These are phyloP conservation scores for Xylariaceae sp. DNA, from an alignment of 2,329 filamentous ascomycete genomes.

Conservation along the genomic window DNA sequence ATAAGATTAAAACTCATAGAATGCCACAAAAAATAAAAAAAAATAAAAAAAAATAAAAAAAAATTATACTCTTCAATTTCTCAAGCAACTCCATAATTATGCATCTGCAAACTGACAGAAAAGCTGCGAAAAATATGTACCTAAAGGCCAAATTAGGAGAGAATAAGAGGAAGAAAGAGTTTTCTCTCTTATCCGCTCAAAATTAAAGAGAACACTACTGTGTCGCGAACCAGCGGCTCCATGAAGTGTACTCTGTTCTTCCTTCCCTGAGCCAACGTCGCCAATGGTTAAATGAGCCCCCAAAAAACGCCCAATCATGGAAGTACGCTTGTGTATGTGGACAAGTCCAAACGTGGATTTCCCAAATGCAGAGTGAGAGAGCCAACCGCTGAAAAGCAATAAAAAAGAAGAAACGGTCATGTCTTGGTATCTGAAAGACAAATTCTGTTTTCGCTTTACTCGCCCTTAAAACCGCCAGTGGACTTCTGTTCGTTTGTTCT, in stretches of 20 bases:
- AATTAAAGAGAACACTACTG: too few species aligned
- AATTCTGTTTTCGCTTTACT: conserved; percentile 9
- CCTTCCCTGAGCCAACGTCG: too few species aligned
- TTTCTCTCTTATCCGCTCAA: neutral
- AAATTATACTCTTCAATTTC: conserved; percentile 2
- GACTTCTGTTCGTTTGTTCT: conserved; percentile 10
- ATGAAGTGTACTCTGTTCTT: too few species aligned
- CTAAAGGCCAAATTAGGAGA: neutral
- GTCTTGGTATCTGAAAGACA: conserved; percentile 26
- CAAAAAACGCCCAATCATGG: too few species aligned
- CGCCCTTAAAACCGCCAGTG: conserved; percentile 12
- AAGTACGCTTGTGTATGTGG: too few species aligned
- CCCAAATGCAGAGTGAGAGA: conserved; percentile 6
- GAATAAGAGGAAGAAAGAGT: neutral
- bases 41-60: neutral
- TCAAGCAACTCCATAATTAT: conserved; percentile 20
- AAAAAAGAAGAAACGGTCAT: conserved; percentile 8
- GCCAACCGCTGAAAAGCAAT: conserved; percentile 2
- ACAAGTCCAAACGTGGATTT: too few species aligned
- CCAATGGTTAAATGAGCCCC: too few species aligned
- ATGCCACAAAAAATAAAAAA: too few species aligned
- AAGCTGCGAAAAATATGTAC: neutral
- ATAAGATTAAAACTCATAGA: too few species aligned
- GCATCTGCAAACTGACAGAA: conserved; percentile 11
- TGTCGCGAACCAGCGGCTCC: too few species aligned